Evolutionary conservation across 257 asterid genomes (phyloP).

Genomic region (Anisodus tanguticus): DNA sequence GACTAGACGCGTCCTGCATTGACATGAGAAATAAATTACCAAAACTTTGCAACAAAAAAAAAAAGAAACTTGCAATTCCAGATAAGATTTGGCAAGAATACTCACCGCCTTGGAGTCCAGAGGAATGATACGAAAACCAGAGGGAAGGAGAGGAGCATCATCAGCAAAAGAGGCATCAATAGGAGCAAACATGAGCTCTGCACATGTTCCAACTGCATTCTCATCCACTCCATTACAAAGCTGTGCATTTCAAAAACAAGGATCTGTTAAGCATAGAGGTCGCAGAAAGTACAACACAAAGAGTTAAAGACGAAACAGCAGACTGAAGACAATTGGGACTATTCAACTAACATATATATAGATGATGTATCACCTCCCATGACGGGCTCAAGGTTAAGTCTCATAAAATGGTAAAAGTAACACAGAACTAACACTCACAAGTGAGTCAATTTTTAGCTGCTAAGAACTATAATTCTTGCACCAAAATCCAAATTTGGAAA

Average conservation of each 20-base stretch:
- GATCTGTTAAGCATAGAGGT: neutral
- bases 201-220: slow-evolving; percentile 73
- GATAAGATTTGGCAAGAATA: neutral
- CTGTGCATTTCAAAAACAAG: slow-evolving; percentile 45
- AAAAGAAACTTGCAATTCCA: neutral
- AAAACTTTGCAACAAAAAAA: neutral
- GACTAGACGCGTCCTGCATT: slow-evolving; percentile 72
- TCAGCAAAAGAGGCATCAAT: slow-evolving; percentile 96
- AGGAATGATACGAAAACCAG: slow-evolving; percentile 95
- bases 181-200: slow-evolving; percentile 94
- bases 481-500: neutral
- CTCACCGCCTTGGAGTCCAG: slow-evolving; percentile 73
- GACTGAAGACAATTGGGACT: neutral
- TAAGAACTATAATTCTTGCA: neutral
- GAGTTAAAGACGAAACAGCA: neutral
- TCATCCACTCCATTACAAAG: slow-evolving; percentile 94
- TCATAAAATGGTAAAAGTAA: neutral
- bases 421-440: neutral
- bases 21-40: neutral
- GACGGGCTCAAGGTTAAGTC: neutral
- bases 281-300: neutral
- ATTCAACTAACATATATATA: neutral
- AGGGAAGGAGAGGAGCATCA: slow-evolving; percentile 96
- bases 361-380: neutral
- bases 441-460: neutral